Evolutionary conservation across 139 green algal species (phyloP).

Genomic region (Gonium pectorale): DNA sequence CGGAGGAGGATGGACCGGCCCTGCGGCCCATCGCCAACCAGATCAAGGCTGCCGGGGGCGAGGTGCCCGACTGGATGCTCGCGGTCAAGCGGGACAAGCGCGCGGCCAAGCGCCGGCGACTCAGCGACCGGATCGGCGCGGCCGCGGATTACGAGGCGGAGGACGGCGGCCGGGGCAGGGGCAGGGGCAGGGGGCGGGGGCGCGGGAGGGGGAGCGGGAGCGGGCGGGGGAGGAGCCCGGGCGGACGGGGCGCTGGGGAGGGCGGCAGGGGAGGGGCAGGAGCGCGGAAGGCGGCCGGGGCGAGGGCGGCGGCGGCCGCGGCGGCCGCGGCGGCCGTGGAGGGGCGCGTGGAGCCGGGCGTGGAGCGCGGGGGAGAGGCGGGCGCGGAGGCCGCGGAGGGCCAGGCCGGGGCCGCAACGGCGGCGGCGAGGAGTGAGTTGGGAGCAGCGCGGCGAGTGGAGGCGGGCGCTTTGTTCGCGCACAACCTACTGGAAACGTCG

Average conservation of each 20-base stretch:
- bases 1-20: constrained; percentile 77
- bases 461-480: too few relatives aligned
- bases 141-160: constrained; percentile 30
- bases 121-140: constrained; percentile 29
- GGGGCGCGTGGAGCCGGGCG: too few relatives aligned
- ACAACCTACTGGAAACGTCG: too few relatives aligned
- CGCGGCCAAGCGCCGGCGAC: background rate
- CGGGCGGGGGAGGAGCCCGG: background rate
- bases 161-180: background rate
- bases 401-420: too few relatives aligned
- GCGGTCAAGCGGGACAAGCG: constrained; percentile 67
- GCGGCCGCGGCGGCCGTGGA: too few relatives aligned
- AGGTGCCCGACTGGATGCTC: constrained; percentile 86
- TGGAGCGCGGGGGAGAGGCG: too few relatives aligned
- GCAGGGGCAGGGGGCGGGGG: background rate
- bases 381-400: too few relatives aligned
- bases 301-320: background rate
- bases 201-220: background rate
- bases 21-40: constrained; percentile 86
- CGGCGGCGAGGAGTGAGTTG: too few relatives aligned
- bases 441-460: too few relatives aligned
- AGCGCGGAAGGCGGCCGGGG: background rate
- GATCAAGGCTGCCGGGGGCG: constrained; percentile 40
- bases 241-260: background rate
- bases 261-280: background rate